Conservation (phyloP, 441 rosid species). For the Lepidium campestre region DNA sequence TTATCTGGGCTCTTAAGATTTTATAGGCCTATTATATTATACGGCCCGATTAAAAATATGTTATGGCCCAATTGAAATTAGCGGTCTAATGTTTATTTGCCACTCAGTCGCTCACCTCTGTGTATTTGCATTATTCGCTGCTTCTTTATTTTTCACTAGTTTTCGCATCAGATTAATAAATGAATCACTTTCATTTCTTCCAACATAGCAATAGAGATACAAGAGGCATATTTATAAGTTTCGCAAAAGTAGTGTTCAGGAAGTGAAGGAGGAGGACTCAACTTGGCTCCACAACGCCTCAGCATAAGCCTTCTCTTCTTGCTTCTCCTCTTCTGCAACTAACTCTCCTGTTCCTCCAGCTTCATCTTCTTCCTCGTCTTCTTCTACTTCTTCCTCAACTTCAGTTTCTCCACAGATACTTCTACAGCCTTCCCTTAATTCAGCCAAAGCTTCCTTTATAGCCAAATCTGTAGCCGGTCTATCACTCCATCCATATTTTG, state of each 20-base stretch:
- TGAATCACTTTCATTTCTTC: not conserved
- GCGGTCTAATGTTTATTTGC: no score
- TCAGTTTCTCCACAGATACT: constrained; percentile 32
- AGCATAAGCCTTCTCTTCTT: constrained; percentile 75
- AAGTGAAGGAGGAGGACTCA: constrained; percentile 43
- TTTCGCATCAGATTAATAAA: not conserved
- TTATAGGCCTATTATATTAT: no score
- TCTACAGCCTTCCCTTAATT: constrained; percentile 32
- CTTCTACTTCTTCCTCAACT: constrained; percentile 39
- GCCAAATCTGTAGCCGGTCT: constrained; percentile 77
- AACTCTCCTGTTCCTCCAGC: constrained; percentile 28
- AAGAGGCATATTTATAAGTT: not conserved
- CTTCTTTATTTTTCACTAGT: not conserved
- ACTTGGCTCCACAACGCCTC: constrained; percentile 68
- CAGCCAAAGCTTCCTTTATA: constrained; percentile 60
- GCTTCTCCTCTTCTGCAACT: constrained; percentile 62
- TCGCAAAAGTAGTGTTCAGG: constrained; percentile 14
- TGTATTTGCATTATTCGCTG: not conserved
- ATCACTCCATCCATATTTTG: constrained; percentile 58
- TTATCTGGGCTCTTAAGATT: no score
- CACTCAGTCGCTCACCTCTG: no score
- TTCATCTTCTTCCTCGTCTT: constrained; percentile 50
- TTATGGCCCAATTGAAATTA: no score
- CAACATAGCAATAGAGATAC: not conserved
- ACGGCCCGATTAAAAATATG: no score